These are phyloP conservation scores for Vachellia collinsii DNA, from an alignment of 306 rosid species.

Conservation along the genomic window DNA sequence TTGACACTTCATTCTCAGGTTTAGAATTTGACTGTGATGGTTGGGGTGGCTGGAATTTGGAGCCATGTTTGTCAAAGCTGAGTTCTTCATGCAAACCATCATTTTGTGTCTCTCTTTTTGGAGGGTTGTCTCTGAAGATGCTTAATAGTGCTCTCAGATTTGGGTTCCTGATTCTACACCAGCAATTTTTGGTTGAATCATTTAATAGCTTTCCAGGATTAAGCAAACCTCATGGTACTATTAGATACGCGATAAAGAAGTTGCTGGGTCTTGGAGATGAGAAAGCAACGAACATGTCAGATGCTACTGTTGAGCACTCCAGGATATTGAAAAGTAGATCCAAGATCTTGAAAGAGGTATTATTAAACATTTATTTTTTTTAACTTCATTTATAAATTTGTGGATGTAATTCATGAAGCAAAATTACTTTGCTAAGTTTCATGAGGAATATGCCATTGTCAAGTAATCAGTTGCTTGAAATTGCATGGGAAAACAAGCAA, in stretches of 20 bases:
- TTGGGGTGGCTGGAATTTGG: conserved; percentile 91
- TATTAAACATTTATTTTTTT: conserved; percentile 16
- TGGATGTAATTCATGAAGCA: not conserved
- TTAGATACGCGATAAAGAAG: conserved; percentile 86
- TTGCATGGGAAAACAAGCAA: not conserved
- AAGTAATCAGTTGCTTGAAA: not conserved
- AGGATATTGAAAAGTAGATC: conserved; percentile 63
- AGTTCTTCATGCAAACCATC: conserved; percentile 54
- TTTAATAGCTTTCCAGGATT: conserved; percentile 78
- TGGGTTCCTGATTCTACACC: conserved; percentile 77
- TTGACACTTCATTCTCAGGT: conserved; percentile 95
- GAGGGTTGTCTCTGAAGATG: conserved; percentile 85
- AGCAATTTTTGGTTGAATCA: conserved; percentile 60
- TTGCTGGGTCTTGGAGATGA: conserved; percentile 68
- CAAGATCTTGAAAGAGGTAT: conserved; percentile 80
- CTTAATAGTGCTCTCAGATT: conserved; percentile 78
- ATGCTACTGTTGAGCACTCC: conserved; percentile 61
- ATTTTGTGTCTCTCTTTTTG: conserved; percentile 81
- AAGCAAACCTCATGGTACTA: conserved; percentile 83
- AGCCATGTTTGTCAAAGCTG: conserved; percentile 59
- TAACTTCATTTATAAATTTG: conserved; percentile 5
- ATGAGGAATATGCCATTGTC: not conserved
- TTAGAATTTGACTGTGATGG: conserved; percentile 78
- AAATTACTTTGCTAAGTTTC: not conserved
- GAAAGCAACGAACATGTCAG: conserved; percentile 66